Evolutionary conservation across 495 filamentous ascomycete genomes (phyloP), one percentile per base, ranked within the genome.

Genomic region (Aspergillus affinis): DNA sequence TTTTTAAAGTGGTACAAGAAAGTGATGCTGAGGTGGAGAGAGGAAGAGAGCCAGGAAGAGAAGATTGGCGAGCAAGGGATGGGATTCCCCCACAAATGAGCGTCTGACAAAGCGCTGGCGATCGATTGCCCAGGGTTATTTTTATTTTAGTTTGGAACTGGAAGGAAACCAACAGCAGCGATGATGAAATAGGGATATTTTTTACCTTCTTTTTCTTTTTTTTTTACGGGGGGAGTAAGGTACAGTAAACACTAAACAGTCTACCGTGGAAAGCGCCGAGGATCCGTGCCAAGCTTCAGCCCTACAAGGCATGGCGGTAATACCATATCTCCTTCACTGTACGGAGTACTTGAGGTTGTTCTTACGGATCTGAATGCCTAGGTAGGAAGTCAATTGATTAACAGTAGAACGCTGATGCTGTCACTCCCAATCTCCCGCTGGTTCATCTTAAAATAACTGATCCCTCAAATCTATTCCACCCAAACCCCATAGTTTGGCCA

Each of bases 261-360:
- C 36, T 15, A 41, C 36, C 51, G 29, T 54, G 51, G 51, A 44
- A 54, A 8, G 6, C 29, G 29, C 36, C 56, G 47, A 26, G 51
- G 21, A 51, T 49, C 54, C 54, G 50, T 52, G 59, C 48, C 51
- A 55, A 57, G 58, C 36, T 55, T 65, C 65, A 68, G 65, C 65
- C 65, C 65, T 68, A 68, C 57, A 61, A 23, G 62, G 65, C 65
- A 26, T 26, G 23, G 23, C 23, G 23, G 23, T 26, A 26, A 2
- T 26, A 26, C 23, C n/a, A n/a, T n/a, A n/a, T n/a, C n/a, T n/a
- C n/a, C n/a, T n/a, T n/a, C n/a, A n/a, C n/a, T n/a, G n/a, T n/a
- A n/a, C n/a, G n/a, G n/a, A n/a, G n/a, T n/a, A n/a, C n/a, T n/a
- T n/a, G n/a, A n/a, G n/a, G n/a, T n/a, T n/a, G n/a, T n/a, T n/a